Evolutionary conservation across 2,329 filamentous ascomycete species (phyloP).

Genomic region (Xylariaceae sp.): DNA sequence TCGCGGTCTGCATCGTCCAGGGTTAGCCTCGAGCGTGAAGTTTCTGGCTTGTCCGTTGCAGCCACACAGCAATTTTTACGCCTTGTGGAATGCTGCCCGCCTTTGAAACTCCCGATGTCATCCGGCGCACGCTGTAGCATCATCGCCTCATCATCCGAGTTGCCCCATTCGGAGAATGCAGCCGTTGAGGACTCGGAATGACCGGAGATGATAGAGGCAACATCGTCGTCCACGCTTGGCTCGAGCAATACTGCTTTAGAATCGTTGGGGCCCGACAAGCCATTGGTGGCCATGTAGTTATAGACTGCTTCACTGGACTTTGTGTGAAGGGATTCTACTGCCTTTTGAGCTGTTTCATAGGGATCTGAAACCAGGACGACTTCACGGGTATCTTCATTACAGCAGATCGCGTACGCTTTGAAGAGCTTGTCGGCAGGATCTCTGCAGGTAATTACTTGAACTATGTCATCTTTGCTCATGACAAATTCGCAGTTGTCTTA

Average conservation of each 20-base stretch:
- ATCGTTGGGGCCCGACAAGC: slow-evolving; percentile 33
- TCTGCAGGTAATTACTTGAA: slow-evolving; percentile 35
- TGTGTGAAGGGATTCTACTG: slow-evolving; percentile 36
- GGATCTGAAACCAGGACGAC: slow-evolving; percentile 34
- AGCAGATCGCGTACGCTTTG: slow-evolving; percentile 36
- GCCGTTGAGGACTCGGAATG: slow-evolving; percentile 33
- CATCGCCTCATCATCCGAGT: slow-evolving; percentile 36
- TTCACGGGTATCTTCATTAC: slow-evolving; percentile 31
- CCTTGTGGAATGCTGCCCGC: slow-evolving; percentile 3
- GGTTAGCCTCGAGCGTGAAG: slow-evolving; percentile 5
- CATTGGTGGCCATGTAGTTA: slow-evolving; percentile 36
- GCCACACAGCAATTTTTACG: background rate
- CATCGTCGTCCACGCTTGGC: slow-evolving; percentile 26
- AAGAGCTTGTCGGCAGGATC: slow-evolving; percentile 29
- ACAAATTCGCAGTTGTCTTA: slow-evolving; percentile 42
- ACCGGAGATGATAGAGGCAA: slow-evolving; percentile 34
- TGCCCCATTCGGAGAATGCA: slow-evolving; percentile 35
- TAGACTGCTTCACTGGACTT: slow-evolving; percentile 41
- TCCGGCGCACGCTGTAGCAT: slow-evolving; percentile 2
- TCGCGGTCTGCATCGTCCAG: background rate
- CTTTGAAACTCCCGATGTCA: background rate
- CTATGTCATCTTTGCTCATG: slow-evolving; percentile 33
- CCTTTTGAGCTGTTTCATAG: slow-evolving; percentile 26
- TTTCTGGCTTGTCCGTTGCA: slow-evolving; percentile 1
- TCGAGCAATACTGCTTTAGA: slow-evolving; percentile 25